Evolutionary conservation across 1,284 basidiomycete genomes (phyloP), one percentile per base, ranked within the genome.

Genomic region (Albatrellus sp.): DNA sequence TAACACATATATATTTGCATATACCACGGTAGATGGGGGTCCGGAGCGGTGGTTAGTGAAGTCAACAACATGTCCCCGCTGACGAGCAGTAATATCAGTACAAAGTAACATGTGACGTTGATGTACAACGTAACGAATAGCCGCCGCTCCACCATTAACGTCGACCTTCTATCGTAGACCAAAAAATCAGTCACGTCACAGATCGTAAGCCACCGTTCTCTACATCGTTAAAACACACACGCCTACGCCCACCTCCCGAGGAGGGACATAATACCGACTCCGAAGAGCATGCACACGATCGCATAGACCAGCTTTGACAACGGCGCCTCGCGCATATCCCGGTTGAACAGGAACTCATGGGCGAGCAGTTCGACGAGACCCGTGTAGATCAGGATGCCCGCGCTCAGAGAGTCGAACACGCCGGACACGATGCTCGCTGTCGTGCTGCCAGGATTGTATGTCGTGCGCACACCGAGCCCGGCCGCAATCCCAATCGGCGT

Each of bases 361-460:
- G 90, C 91, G 40, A 97, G 72, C 1, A 94, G 72, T 79, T 94
- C 90, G 28, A 93, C 90, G 24, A 93, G 68, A 43, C 85, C 91
- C 0, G 92, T 94, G 63, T 94, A 97, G 12, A 94, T 67, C 45
- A 98, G 63, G 55, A 98, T 90, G 3, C 93, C 93, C 0, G 89
- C 75, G 46, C 87, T 91, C 38, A 90, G 63, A 9, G 90, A 74
- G 58, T 97, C 91, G 54, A 97, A 70, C 1, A 88, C 65, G 17
- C 93, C 93, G 46, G 79, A 80, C 49, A 90, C 82, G 50, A 92
- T 84, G 42, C 73, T 79, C 3, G 88, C 85, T 0, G 72, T 82
- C 0, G 78, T 64, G 46, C 77, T 80, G 45, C 69, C 76, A 1
- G 89, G 87, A 62, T 93, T 90, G 67, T 93, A 96, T 8, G 78